These are phyloP conservation scores for Cercophora newfieldiana DNA, from an alignment of 495 filamentous ascomycete species.

Conservation along the genomic window DNA sequence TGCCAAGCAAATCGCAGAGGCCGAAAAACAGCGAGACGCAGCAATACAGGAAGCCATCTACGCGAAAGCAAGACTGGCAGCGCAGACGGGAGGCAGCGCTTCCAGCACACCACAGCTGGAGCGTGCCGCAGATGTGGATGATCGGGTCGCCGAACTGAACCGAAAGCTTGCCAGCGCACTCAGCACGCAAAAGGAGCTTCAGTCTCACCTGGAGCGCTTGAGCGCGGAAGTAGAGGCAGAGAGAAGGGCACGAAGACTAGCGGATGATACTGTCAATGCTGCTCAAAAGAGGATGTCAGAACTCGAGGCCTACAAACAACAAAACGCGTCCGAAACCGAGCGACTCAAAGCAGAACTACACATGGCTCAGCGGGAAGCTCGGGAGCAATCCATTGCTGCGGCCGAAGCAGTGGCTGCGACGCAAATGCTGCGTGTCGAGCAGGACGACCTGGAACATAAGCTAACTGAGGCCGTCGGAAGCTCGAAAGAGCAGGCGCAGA, in stretches of 20 bases:
- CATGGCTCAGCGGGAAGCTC: conserved; percentile 65
- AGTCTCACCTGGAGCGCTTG: conserved; percentile 65
- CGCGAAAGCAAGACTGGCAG: conserved; percentile 88
- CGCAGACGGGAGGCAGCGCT: conserved; percentile 67
- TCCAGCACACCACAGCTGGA: conserved; percentile 72
- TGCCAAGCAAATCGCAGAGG: conserved; percentile 85
- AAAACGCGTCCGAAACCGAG: conserved; percentile 78
- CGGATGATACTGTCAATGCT: conserved; percentile 83
- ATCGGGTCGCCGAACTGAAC: conserved; percentile 74
- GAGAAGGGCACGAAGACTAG: conserved; percentile 72
- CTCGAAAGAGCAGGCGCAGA: conserved; percentile 68
- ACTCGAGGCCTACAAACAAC: conserved; percentile 77
- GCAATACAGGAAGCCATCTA: conserved; percentile 92
- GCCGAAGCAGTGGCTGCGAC: conserved; percentile 72
- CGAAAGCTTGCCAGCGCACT: conserved; percentile 80
- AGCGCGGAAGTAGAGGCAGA: conserved; percentile 75
- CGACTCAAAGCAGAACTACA: conserved; percentile 82
- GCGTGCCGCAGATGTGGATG: conserved; percentile 59
- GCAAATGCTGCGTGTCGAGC: conserved; percentile 77
- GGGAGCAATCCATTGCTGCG: conserved; percentile 74
- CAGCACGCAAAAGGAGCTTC: conserved; percentile 73
- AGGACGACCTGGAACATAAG: conserved; percentile 72
- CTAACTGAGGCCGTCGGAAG: conserved; percentile 65
- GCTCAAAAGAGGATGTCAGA: conserved; percentile 81
- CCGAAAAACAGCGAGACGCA: conserved; percentile 88